Base-by-base conservation (phyloP, 305 asterid species). In the Galium porrigens region DNA sequence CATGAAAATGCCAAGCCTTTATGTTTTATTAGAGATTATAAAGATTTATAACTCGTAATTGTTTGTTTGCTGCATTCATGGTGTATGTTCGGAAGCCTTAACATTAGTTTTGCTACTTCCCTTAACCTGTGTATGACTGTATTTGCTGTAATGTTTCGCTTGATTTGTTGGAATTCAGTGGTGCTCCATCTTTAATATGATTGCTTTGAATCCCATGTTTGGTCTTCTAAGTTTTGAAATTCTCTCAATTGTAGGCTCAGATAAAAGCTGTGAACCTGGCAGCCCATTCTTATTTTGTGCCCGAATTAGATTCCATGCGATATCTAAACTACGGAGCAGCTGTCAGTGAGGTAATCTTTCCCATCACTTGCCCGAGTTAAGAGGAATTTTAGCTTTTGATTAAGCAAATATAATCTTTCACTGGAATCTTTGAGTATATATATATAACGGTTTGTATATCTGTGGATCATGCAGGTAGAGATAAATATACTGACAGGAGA, bases 281-380 rank as follows among this genome's bases (percentile, higher is more conserved):
- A 20, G 90, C 77, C 42, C 80, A 77, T 76, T 72, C 87, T 37
- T 80, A 66, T 67, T 87, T 75, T 64, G 87, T 82, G 36, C 94
- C 95, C 2, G 83, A 80, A 37, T 49, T 30, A 48, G 67, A 64
- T 73, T 67, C 80, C 58, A 66, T 12, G 10, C 37, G 5, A 11
- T 87, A 87, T 76, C 72, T 87, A 73, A 85, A 79, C 74, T 85
- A 79, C 17, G 95, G 95, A 48, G 95, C 82, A 54, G 94, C 88
- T 17, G 80, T 85, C 20, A 83, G 87, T 14, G 94, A 85, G 94
- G 92, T 82, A 74, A 73, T 29, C 52, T 58, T 46, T 44, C 12
- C 12, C 15, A 4, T 8, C 63, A 42, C 5, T 6, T 55, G 8
- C 42, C 11, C 22, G 18, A 15, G 20, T 70, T 10, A 33, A 57